Conservation (phyloP, 345 rosid species). For the Citrus unshiu region DNA sequence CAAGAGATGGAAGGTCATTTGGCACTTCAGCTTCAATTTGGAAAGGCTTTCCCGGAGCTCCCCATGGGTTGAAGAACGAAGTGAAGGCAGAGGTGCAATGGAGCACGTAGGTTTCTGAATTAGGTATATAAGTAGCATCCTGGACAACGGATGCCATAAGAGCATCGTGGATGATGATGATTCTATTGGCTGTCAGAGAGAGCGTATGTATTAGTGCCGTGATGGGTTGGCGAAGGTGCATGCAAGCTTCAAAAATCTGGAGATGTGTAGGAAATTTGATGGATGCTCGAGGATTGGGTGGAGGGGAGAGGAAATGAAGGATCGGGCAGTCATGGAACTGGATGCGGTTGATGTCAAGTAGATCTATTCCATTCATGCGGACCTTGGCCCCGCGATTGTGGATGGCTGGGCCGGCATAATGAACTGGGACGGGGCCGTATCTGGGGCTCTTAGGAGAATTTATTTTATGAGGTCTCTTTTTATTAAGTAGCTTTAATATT, state of each 20-base stretch:
- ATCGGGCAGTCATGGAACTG: slow-evolving; percentile 13
- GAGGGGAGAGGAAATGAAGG: slow-evolving; percentile 21
- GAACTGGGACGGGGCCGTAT: background rate
- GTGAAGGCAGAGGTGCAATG: slow-evolving; percentile 7
- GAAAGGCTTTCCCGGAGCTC: background rate
- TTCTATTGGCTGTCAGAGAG: background rate
- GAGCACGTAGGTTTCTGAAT: slow-evolving; percentile 17
- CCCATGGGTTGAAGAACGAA: background rate
- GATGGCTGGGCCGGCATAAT: slow-evolving; percentile 11
- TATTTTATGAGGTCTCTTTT: too few species aligned
- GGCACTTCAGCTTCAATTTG: background rate
- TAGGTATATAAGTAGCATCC: background rate
- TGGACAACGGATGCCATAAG: slow-evolving; percentile 17
- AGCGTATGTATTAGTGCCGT: slow-evolving; percentile 6
- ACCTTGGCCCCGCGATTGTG: slow-evolving; percentile 20
- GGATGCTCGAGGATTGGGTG: slow-evolving; percentile 19
- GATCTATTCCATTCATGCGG: background rate
- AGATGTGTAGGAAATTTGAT: slow-evolving; percentile 20
- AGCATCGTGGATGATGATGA: slow-evolving; percentile 16
- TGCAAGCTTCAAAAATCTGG: background rate
- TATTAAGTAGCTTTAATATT: too few species aligned
- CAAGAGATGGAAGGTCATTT: background rate
- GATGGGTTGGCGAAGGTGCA: slow-evolving; percentile 14
- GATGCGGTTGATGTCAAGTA: background rate
- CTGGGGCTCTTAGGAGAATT: too few species aligned